A percentile compares a stretch with the other conserved stretches of the same genome.
phyloP scores from a whole-genome alignment of 768 basidiomycete genomes.

The Termitomyces heimii region DNA sequence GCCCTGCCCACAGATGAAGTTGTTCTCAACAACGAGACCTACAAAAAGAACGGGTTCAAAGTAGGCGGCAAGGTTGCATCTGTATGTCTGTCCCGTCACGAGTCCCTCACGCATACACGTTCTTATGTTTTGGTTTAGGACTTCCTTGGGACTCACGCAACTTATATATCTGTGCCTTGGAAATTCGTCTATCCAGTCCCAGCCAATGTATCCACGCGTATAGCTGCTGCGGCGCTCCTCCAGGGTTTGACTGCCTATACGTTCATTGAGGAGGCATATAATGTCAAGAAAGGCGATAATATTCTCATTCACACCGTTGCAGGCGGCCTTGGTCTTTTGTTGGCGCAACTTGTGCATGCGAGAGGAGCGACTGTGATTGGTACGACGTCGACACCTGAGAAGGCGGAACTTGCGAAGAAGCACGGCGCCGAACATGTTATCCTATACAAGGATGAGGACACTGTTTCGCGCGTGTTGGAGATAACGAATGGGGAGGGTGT shows the following conservation, averaged over 20 bases:
- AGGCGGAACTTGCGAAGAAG: slow-evolving; percentile 71
- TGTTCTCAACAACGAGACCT: slow-evolving; percentile 55
- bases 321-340: slow-evolving; percentile 74
- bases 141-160: slow-evolving; percentile 51
- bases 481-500: slow-evolving; percentile 78
- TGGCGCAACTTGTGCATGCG: slow-evolving; percentile 61
- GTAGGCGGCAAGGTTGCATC: slow-evolving; percentile 68
- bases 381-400: slow-evolving; percentile 83
- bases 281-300: slow-evolving; percentile 71
- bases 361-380: slow-evolving; percentile 89
- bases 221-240: slow-evolving; percentile 61
- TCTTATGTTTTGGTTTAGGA: slow-evolving; percentile 26
- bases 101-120: background rate
- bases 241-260: slow-evolving; percentile 77
- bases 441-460: slow-evolving; percentile 69
- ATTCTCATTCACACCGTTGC: slow-evolving; percentile 89
- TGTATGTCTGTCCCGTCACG: slow-evolving; percentile 36
- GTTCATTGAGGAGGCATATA: slow-evolving; percentile 80
- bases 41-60: slow-evolving; percentile 55
- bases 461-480: slow-evolving; percentile 64
- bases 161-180: slow-evolving; percentile 68
- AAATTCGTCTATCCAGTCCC: slow-evolving; percentile 59
- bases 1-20: slow-evolving; percentile 61
- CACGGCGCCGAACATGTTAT: slow-evolving; percentile 87
- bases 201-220: slow-evolving; percentile 44